phyloP scores from a whole-genome alignment of 164 flowering plant genomes.

The Berberis vulgaris region DNA sequence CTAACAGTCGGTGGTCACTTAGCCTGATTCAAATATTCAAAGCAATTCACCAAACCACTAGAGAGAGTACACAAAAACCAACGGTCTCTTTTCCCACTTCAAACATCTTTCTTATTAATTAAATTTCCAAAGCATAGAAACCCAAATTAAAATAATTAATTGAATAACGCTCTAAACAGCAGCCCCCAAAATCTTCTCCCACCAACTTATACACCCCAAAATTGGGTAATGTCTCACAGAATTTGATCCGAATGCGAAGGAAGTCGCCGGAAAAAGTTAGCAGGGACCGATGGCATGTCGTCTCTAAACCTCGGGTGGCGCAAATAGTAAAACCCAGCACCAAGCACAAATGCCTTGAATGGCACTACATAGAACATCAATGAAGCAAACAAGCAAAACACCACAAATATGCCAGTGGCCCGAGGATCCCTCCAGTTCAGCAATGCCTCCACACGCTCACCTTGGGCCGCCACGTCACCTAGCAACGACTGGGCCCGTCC shows the following conservation, averaged over 20 bases:
- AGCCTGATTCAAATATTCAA: too few species aligned
- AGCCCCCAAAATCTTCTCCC: too few species aligned
- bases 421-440: constrained; percentile 89
- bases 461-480: constrained; percentile 89
- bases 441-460: constrained; percentile 83
- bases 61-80: too few species aligned
- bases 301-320: constrained; percentile 90
- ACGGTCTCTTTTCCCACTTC: too few species aligned
- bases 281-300: constrained; percentile 73
- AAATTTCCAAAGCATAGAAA: too few species aligned
- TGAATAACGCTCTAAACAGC: too few species aligned
- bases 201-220: too few species aligned
- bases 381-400: constrained; percentile 56
- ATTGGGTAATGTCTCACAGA: constrained; percentile 23
- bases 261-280: constrained; percentile 80
- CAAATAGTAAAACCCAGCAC: constrained; percentile 59
- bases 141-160: too few species aligned
- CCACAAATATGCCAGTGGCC: constrained; percentile 79
- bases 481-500: constrained; percentile 74
- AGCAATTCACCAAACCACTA: too few species aligned
- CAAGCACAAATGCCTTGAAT: constrained; percentile 45
- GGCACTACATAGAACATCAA: constrained; percentile 66
- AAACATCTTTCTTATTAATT: too few species aligned
- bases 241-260: constrained; percentile 77
- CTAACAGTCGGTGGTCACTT: too few species aligned